Evolutionary conservation across 495 filamentous ascomycete species (phyloP), one percentile per base, ranked within the genome.

Genomic region (Podospora pseudoanserina): DNA sequence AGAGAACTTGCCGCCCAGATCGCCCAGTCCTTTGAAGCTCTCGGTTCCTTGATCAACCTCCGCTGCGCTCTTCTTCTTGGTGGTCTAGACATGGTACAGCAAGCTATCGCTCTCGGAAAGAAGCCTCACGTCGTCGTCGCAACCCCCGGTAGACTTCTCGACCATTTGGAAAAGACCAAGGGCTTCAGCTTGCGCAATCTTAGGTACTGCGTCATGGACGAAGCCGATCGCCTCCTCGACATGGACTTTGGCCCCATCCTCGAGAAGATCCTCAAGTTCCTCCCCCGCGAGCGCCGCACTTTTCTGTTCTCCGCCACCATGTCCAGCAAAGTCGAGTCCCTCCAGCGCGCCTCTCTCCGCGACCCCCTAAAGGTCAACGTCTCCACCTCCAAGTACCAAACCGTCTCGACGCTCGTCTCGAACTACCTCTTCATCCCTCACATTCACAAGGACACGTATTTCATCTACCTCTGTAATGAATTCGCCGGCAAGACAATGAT

Each of bases 161-260:
- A 99, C 72, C 95, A 99, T 76, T 81, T 97, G 11, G 94, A 99
- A 77, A 97, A 97, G 76, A 99, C 95, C 6, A 97, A 96, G 76
- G 94, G 95, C 9, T 99, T 99, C 78, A 91, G 88, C 7, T 79
- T 97, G 53, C 74, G 74, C 5, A 81, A 80, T 18, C 80, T 97
- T 4, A 92, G 92, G 72, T 96, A 94, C 72, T 85, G 97, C 0
- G 93, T 96, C 49, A 92, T 97, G 86, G 95, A 97, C 71, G 95
- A 99, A 79, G 95, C 94, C 30, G 94, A 99, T 75, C 84, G 73
- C 49, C 84, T 99, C 0, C 86, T 99, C 0, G 95, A 98, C 74
- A 88, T 97, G 78, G 94, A 97, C 78, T 98, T 97, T 75, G 95
- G 93, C 0, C 91, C 92, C 3, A 88, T 95, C 26, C 84, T 97